phyloP scores from a whole-genome alignment of 179 eudicot species.

The Actinidia polygama region DNA sequence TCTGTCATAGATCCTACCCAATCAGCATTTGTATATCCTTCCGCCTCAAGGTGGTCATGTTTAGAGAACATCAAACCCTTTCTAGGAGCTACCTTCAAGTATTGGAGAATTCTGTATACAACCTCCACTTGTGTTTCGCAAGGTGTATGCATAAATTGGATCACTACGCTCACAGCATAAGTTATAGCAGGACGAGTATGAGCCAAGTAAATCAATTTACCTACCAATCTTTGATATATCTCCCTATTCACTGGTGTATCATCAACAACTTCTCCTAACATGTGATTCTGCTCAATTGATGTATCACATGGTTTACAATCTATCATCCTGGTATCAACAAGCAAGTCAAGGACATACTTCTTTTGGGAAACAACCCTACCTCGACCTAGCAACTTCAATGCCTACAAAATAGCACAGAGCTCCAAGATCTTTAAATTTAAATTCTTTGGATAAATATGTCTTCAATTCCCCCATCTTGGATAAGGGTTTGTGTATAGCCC shows the following conservation, averaged over 20 bases:
- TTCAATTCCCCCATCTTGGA: not conserved
- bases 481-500: too few species aligned
- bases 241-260: not conserved
- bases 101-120: not conserved
- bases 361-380: not conserved
- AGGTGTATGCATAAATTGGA: not conserved
- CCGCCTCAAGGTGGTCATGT: not conserved
- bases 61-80: not conserved
- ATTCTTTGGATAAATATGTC: not conserved
- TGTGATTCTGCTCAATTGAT: too few species aligned
- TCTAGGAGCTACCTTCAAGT: not conserved
- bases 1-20: not conserved
- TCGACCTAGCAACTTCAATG: not conserved
- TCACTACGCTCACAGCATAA: not conserved
- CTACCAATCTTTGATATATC: not conserved
- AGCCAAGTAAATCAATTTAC: not conserved
- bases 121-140: not conserved
- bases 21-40: not conserved
- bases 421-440: not conserved
- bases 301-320: not conserved
- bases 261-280: too few species aligned
- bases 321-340: not conserved
- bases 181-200: not conserved
- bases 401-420: not conserved
- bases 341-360: not conserved